Evolutionary conservation across 371 early-diverging fungal genomes (phyloP).

Genomic region (Apophysomyces sp.): DNA sequence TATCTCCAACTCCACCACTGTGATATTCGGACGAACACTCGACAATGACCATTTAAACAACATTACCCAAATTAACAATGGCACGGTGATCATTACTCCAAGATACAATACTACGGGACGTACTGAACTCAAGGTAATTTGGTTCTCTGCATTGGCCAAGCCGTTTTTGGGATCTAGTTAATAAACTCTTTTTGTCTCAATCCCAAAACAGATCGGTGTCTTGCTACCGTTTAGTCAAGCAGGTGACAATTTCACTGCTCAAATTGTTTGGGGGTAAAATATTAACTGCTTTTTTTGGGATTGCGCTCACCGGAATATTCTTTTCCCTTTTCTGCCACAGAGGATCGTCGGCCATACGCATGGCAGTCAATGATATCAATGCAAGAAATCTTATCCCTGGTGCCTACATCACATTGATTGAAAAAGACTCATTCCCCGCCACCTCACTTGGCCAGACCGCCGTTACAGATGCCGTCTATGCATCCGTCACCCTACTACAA

Average conservation of each 20-base stretch:
- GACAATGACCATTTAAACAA: conserved; percentile 27
- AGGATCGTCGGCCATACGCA: conserved; percentile 62
- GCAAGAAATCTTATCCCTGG: conserved; percentile 50
- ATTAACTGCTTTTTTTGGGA: background rate
- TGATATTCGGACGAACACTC: conserved; percentile 33
- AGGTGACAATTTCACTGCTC: conserved; percentile 38
- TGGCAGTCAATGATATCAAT: conserved; percentile 62
- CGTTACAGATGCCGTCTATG: conserved; percentile 59
- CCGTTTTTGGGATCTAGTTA: too few relatives aligned
- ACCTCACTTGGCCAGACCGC: conserved; percentile 40
- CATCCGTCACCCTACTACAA: conserved; percentile 56
- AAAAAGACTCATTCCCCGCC: conserved; percentile 61
- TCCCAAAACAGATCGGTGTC: conserved; percentile 35
- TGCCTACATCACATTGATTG: conserved; percentile 58
- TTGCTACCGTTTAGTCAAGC: conserved; percentile 47
- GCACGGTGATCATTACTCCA: conserved; percentile 40
- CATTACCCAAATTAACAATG: conserved; percentile 40
- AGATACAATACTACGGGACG: conserved; percentile 33
- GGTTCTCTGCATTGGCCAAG: too few relatives aligned
- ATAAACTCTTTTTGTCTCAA: background rate
- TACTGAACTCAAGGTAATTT: conserved; percentile 43
- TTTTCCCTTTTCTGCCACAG: conserved; percentile 26
- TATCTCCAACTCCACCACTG: conserved; percentile 3
- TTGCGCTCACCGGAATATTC: background rate
- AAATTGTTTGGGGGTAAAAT: conserved; percentile 52